phyloP scores from a whole-genome alignment of 495 filamentous ascomycete species.

The Durotheca rogersii region DNA sequence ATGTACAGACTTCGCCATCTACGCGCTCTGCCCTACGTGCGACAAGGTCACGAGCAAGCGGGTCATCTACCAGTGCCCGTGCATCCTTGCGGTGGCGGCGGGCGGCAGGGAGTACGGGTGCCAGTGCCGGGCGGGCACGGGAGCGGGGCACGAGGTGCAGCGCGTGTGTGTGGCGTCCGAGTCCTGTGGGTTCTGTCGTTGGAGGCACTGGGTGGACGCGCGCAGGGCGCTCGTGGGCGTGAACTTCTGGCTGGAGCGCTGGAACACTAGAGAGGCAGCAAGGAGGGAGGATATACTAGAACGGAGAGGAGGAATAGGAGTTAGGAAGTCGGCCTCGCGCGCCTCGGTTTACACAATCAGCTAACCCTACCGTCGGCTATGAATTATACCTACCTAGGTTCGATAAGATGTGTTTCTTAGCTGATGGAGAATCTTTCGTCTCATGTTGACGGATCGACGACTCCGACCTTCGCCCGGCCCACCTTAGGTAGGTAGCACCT shows the following conservation, averaged over 20 bases:
- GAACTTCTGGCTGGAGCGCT: slow-evolving; percentile 2
- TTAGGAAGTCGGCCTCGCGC: no score
- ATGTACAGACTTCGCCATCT: no score
- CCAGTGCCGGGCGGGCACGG: background rate
- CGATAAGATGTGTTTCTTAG: no score
- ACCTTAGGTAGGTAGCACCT: no score
- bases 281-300: background rate
- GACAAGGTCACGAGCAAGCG: background rate
- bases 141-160: background rate
- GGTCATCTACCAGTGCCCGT: background rate
- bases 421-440: no score
- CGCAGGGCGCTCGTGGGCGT: background rate
- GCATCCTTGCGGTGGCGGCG: background rate
- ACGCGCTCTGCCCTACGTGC: background rate
- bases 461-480: no score
- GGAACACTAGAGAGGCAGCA: background rate
- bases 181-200: slow-evolving; percentile 21
- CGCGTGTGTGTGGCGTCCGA: no score
- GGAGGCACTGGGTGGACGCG: slow-evolving; percentile 7
- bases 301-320: no score
- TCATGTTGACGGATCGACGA: no score
- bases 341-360: no score
- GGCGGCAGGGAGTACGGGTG: background rate
- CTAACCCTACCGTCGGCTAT: no score
- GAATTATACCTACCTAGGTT: no score